Percentiles rank a stretch among this genome's conserved stretches.
These are phyloP conservation scores for Acanthamoeba lenticulata DNA, from an alignment of 208 protist species.

Conservation along the genomic window DNA sequence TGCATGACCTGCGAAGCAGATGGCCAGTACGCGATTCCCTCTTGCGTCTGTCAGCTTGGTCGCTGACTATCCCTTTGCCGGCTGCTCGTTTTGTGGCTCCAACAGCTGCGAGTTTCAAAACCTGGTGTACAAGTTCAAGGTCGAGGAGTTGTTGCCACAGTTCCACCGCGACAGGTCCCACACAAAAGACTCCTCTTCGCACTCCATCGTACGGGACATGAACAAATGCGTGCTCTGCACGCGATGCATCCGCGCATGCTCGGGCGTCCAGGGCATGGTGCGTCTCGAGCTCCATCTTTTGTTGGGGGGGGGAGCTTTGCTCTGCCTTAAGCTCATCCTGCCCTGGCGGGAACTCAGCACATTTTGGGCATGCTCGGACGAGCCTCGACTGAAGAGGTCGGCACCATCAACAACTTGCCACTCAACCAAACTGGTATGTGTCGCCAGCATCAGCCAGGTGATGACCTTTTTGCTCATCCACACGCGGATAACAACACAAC, in stretches of 20 bases:
- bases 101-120: constrained; percentile 46
- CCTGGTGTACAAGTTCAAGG: constrained; percentile 52
- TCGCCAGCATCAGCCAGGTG: background rate
- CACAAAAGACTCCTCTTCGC: background rate
- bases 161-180: background rate
- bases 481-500: constrained; percentile 7
- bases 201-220: constrained; percentile 67
- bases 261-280: constrained; percentile 69
- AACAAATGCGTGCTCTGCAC: constrained; percentile 78
- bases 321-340: background rate
- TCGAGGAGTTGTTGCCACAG: constrained; percentile 16
- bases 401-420: background rate
- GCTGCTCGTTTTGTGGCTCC: too few species aligned
- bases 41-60: too few species aligned
- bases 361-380: constrained; percentile 8
- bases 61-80: background rate
- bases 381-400: background rate
- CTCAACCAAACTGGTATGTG: constrained; percentile 11
- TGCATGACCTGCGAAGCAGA: constrained; percentile 57
- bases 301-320: too few species aligned
- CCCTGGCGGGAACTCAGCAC: background rate
- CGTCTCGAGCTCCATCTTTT: background rate
- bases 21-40: background rate
- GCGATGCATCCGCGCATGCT: constrained; percentile 75
- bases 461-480: background rate